Base-by-base conservation (phyloP, 345 rosid species). In the Cardiospermum halicacabum region DNA sequence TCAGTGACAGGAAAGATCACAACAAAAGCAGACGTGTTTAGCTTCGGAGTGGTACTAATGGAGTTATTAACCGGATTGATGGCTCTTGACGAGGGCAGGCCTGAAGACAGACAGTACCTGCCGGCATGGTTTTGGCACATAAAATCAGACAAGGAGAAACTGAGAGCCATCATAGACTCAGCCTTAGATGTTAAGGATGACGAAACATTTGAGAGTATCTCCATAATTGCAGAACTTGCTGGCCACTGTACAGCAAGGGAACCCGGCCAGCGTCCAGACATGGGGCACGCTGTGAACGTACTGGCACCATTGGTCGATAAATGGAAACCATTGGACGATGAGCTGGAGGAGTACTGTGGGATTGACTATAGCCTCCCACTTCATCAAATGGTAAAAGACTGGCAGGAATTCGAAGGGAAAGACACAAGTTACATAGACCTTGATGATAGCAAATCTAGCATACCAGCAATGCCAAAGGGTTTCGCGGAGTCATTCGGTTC, bases 171-270 rank as follows among this genome's bases (percentile, higher is more conserved):
- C 9, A 74, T 88, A 12, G 95, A 88, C 58, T 79, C 84, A 1
- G 69, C 72, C 49, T 83, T 85, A 13, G 89, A 80, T 2, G 58
- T 64, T 40, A 80, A 77, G 39, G 85, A 83, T 9, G 89, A n/a
- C n/a, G n/a, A 83, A 58, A 74, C 80, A 12, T 77, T 77, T 21
- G 83, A 88, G 72, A 88, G 83, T 60, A 81, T 88, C 34, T 77
- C 72, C 25, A 71, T 37, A 10, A 80, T 88, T 34, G 83, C 84
- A 0, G 91, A 88, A 39, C 84, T 88, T 2, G 95, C 91, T 2
- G 91, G 95, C 22, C 95, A 88, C 73, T 88, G 95, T 78, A 85
- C 95, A 0, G 81, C 83, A 19, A 83, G 91, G 69, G 95, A 85
- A 56, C 95, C 89, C 0, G 71, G 34, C 68, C 91, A 88, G 62